Base-by-base conservation (phyloP, 805 yeast species). In the Hanseniaspora jakobsenii region DNA sequence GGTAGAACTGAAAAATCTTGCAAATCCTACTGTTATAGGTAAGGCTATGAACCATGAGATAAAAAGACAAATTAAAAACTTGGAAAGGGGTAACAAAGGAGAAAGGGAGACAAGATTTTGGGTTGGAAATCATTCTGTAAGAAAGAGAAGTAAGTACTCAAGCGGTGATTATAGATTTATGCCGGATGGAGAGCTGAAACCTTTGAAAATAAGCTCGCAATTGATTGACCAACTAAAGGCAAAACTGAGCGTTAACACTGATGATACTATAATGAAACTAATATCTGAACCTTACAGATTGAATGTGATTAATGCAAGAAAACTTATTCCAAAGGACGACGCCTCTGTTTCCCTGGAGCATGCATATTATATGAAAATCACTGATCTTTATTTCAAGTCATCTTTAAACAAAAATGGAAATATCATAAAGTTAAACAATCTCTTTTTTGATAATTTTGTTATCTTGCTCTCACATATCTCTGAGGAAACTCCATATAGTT, bases 161-260 rank as follows among this genome's bases (percentile, higher is more conserved):
- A 72, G 83, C 0, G 71, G 82, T 10, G 98, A 91, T 60, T 91
- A 91, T 61, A 67, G 97, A 53, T 91, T 86, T 57, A 79, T 89
- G 71, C 95, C 97, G 0, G 98, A 91, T 58, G 83, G 93, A 2
- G 98, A 91, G 58, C 63, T 91, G 24, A 86, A 91, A 0, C 59
- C 63, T 1, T 61, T 87, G 3, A 48, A 54, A 13, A 57, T 89
- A 2, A 35, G 36, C 7, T 18, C 28, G 2, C 34, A 35, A 4
- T 24, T 42, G 6, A 18, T 42, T 8, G 12, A 28, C 3, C 22
- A 42, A 22, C 19, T 42, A 1, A 28, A 64, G 18, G 14, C 28
- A 21, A 30, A 28, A 1, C 55, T 80, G 38, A 87, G 89, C 0
- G 65, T 58, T 8, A 59, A 78, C 1, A 87, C 94, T 0, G 89